Base-by-base conservation (phyloP, 352 stramenopile species). In the Globisporangium megalacanthum region DNA sequence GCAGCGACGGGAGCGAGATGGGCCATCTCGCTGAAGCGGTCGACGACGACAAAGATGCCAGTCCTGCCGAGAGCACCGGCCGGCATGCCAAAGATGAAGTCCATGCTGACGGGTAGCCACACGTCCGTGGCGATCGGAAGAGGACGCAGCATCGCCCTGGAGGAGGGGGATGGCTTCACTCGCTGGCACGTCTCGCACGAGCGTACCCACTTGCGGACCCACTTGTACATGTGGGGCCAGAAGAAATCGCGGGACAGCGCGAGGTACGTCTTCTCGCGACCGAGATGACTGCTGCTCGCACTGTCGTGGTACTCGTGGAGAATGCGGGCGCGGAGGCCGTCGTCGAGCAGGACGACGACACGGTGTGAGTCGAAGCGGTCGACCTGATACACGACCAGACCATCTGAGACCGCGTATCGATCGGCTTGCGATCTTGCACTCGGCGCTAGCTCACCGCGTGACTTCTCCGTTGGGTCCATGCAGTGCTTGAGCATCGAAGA, bases 1-100 rank as follows among this genome's bases (percentile, higher is more conserved):
- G 19, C 5, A 0, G n/a, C 0, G 0, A 69, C 61, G 0, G 60
- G 13, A 25, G 52, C 48, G 20, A 72, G 58, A 36, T 75, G 58
- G 0, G 64, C 15, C 59, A 67, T 72, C 60, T 71, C 73, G 35
- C 56, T 75, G 37, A 75, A 60, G 4, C 57, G 57, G 7, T 74
- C 61, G 5, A 77, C 60, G 15, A 71, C 60, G 8, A 73, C 65
- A 0, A 73, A 11, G 17, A 75, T 56, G 0, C 62, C 57, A 0
- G 59, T 68, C 13, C 62, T 51, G 2, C 49, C 55, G 0, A 41
- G 11, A 0, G 7, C 17, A 29, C 69, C 64, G 25, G 17, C 3
- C 0, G 55, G 46, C 0, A 49, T 13, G 0, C 55, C 55, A 8
- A 61, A 54, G 4, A 61, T 17, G 14, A 61, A 60, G 46, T 61